Percentiles rank a stretch among this genome's conserved stretches.
Evolutionary conservation across 257 asterid species (phyloP).

Genomic region (Solanum okadae): DNA sequence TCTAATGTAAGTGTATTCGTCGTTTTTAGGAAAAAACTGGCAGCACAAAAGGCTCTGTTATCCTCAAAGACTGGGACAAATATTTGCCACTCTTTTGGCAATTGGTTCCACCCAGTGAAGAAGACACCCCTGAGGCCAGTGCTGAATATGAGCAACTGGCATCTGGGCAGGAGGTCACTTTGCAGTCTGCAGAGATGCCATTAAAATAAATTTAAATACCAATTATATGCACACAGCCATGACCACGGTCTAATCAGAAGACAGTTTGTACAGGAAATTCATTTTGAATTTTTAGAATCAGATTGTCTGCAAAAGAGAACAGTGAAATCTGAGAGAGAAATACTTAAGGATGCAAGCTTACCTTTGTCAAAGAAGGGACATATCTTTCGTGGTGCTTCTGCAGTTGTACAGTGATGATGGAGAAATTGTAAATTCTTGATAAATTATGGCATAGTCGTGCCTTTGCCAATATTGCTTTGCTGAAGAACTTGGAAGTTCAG

Average conservation of each 20-base stretch:
- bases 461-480: neutral
- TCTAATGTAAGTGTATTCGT: neutral
- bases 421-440: neutral
- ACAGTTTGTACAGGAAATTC: neutral
- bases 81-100: constrained; percentile 91
- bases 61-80: constrained; percentile 81
- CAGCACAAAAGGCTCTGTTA: constrained; percentile 64
- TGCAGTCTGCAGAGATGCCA: constrained; percentile 52
- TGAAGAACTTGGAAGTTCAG: neutral
- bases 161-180: constrained; percentile 48
- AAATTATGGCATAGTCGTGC: neutral
- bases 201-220: neutral
- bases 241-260: neutral
- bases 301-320: neutral
- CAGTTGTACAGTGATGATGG: neutral
- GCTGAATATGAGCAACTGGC: constrained; percentile 57
- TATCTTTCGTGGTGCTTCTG: neutral
- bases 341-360: neutral
- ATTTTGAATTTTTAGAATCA: neutral
- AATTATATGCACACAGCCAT: neutral
- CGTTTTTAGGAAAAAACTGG: constrained; percentile 78
- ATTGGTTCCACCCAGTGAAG: constrained; percentile 97
- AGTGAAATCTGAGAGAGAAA: neutral
- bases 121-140: constrained; percentile 94
- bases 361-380: neutral